Evolutionary conservation across 169 alveolate genomes (phyloP).

Genomic region (Eimeria acervulina): DNA sequence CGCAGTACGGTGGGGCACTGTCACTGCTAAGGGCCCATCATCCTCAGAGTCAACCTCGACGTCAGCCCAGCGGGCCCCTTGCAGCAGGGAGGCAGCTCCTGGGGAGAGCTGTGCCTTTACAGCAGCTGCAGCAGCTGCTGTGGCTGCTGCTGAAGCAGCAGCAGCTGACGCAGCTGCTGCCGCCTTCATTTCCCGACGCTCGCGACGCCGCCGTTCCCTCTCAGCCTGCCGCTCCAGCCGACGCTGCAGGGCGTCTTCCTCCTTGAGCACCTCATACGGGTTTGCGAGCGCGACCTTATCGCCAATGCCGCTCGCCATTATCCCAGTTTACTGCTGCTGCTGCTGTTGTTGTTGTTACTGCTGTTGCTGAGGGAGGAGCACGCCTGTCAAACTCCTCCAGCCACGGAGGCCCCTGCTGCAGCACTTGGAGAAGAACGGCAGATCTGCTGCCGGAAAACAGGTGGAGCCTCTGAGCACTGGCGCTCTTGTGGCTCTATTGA

Average conservation of each 20-base stretch:
- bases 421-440: background rate
- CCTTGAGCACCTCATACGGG: slow-evolving; percentile 72
- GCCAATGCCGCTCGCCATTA: slow-evolving; percentile 76
- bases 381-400: background rate
- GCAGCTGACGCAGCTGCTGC: slow-evolving; percentile 62
- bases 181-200: slow-evolving; percentile 58
- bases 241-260: slow-evolving; percentile 74
- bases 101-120: slow-evolving; percentile 60
- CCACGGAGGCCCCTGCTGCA: background rate
- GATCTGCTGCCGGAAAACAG: background rate
- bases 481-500: background rate
- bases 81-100: slow-evolving; percentile 55
- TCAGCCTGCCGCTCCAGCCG: slow-evolving; percentile 62
- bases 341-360: slow-evolving; percentile 2
- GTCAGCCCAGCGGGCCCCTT: slow-evolving; percentile 77
- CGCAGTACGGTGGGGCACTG: background rate
- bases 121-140: slow-evolving; percentile 70
- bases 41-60: slow-evolving; percentile 67
- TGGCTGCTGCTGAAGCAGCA: slow-evolving; percentile 63
- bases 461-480: background rate
- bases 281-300: slow-evolving; percentile 72
- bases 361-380: background rate
- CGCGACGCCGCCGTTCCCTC: slow-evolving; percentile 42
- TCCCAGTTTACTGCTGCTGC: slow-evolving; percentile 9
- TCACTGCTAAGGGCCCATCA: background rate